A percentile compares a stretch with the other conserved stretches of the same genome.
These are phyloP conservation scores for Trichoderma harzianum DNA, from an alignment of 2,329 filamentous ascomycete genomes.

Conservation along the genomic window DNA sequence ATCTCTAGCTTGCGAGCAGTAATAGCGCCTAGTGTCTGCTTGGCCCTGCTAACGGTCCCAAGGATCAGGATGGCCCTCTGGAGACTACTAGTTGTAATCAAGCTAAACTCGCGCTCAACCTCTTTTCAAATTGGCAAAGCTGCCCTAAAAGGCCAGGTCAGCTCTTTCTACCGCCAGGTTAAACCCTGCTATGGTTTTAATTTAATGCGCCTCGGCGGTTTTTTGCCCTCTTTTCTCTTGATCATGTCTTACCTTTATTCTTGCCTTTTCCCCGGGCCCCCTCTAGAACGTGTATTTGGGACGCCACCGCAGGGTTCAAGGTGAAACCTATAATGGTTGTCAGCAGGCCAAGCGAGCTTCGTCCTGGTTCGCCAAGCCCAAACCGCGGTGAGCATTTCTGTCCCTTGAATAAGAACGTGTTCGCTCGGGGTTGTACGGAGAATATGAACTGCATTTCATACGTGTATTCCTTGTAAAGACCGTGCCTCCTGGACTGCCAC, in stretches of 20 bases:
- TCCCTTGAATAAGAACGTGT: neutral
- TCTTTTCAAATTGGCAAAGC: neutral
- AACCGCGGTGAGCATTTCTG: slow-evolving; percentile 2
- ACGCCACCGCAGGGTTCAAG: neutral
- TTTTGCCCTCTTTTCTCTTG: neutral
- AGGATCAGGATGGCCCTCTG: neutral
- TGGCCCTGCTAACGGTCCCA: neutral
- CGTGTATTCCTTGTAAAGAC: neutral
- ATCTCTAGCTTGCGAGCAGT: neutral
- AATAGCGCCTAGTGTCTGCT: neutral
- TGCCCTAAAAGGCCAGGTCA: neutral
- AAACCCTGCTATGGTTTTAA: neutral
- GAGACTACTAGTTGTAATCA: neutral
- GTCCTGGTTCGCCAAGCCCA: slow-evolving; percentile 4
- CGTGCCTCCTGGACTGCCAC: neutral
- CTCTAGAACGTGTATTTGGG: neutral
- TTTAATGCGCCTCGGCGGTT: neutral
- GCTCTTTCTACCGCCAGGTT: neutral
- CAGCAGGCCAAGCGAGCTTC: slow-evolving; percentile 6
- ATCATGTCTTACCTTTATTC: neutral
- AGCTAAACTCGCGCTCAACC: neutral
- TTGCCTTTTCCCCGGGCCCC: neutral
- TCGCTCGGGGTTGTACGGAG: neutral
- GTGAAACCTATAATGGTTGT: neutral
- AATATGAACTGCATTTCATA: neutral